phyloP scores from a whole-genome alignment of 2,329 filamentous ascomycete species.

The Colletotrichum tanaceti region DNA sequence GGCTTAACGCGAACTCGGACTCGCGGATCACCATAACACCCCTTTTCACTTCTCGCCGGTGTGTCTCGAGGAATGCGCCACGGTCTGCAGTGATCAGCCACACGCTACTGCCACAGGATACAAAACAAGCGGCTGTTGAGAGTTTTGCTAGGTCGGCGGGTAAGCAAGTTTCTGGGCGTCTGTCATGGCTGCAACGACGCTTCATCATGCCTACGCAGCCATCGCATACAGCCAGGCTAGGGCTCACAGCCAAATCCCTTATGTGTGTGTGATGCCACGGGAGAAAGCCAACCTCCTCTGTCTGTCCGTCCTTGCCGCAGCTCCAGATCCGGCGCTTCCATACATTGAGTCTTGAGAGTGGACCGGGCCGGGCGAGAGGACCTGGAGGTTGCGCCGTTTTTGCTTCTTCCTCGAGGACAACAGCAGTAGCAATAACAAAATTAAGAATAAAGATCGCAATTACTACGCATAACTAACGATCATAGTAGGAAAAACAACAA shows the following conservation, averaged over 20 bases:
- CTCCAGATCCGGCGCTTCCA: slow-evolving; percentile 7
- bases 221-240: slow-evolving; percentile 8
- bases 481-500: too few relatives aligned
- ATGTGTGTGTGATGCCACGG: neutral
- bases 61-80: slow-evolving; percentile 30
- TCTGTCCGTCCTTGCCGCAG: slow-evolving; percentile 6
- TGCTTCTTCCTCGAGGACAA: slow-evolving; percentile 9
- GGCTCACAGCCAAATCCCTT: neutral
- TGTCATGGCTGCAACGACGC: neutral
- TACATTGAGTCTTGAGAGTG: slow-evolving; percentile 7
- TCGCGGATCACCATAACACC: slow-evolving; percentile 30
- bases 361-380: neutral
- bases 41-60: slow-evolving; percentile 34
- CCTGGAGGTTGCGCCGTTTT: neutral
- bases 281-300: neutral
- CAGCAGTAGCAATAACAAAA: too few relatives aligned
- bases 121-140: slow-evolving; percentile 22
- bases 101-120: slow-evolving; percentile 35
- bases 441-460: too few relatives aligned
- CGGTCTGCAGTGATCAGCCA: slow-evolving; percentile 31
- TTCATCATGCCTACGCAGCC: slow-evolving; percentile 11
- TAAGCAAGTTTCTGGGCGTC: neutral
- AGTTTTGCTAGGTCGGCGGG: slow-evolving; percentile 18
- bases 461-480: too few relatives aligned
- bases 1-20: slow-evolving; percentile 15